Conservation (phyloP, 768 basidiomycete genomes). For the Termitomyces sp. region DNA sequence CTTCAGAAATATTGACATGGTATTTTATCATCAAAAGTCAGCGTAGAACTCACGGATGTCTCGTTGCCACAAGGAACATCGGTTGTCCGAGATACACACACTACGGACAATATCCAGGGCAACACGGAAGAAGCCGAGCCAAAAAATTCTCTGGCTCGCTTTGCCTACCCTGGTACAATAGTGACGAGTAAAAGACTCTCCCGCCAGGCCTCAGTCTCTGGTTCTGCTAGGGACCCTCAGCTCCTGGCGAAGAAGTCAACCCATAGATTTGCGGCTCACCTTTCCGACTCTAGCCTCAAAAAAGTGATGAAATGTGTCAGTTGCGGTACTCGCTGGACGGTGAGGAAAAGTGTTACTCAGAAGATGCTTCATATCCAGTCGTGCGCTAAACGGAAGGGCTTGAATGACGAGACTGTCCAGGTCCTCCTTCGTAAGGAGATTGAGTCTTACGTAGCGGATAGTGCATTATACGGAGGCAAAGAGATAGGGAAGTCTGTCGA, state of each 20-base stretch:
- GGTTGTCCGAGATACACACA: background rate
- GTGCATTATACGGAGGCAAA: slow-evolving; percentile 13
- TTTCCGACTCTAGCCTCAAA: slow-evolving; percentile 41
- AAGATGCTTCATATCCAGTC: slow-evolving; percentile 63
- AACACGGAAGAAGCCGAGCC: slow-evolving; percentile 23
- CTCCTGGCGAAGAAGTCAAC: slow-evolving; percentile 10
- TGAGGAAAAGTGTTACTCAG: slow-evolving; percentile 53
- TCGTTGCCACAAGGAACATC: background rate
- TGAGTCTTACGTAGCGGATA: slow-evolving; percentile 11
- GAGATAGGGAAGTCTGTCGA: slow-evolving; percentile 15
- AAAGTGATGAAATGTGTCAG: slow-evolving; percentile 53
- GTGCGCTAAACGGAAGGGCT: slow-evolving; percentile 58
- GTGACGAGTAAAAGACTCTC: slow-evolving; percentile 3
- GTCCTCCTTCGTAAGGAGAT: slow-evolving; percentile 48
- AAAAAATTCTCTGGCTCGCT: slow-evolving; percentile 27
- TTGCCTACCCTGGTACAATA: slow-evolving; percentile 26
- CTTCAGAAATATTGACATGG: background rate
- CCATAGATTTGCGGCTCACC: slow-evolving; percentile 24
- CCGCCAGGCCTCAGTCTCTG: slow-evolving; percentile 8
- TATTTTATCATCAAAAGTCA: background rate
- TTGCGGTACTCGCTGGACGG: slow-evolving; percentile 65
- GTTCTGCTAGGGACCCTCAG: slow-evolving; percentile 6
- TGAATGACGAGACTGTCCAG: slow-evolving; percentile 50
- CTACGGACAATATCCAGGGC: slow-evolving; percentile 9
- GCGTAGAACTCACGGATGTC: background rate